Conservation (phyloP, 768 basidiomycete genomes). For the Phaffia australis region DNA sequence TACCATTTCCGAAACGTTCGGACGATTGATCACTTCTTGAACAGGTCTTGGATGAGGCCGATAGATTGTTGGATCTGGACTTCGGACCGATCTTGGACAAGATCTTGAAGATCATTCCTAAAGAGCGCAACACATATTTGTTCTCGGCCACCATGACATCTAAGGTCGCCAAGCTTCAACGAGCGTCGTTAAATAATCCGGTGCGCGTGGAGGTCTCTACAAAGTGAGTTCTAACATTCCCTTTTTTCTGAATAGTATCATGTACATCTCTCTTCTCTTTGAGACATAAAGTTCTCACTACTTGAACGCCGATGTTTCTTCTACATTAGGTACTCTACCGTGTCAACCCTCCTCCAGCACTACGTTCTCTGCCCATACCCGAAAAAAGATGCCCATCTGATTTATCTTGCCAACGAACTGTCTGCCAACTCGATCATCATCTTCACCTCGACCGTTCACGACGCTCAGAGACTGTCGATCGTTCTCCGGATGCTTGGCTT, state of each 20-base stretch:
- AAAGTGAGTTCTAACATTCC: slow-evolving; percentile 50
- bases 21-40: neutral
- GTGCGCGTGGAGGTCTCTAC: slow-evolving; percentile 82
- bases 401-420: slow-evolving; percentile 77
- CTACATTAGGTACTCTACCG: slow-evolving; percentile 75
- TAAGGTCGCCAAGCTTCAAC: slow-evolving; percentile 89
- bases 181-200: slow-evolving; percentile 88
- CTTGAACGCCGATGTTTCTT: neutral
- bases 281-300: neutral
- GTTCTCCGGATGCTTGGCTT: slow-evolving; percentile 83
- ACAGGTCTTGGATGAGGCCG: slow-evolving; percentile 95
- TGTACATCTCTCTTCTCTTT: neutral
- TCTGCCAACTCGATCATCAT: slow-evolving; percentile 89
- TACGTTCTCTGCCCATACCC: slow-evolving; percentile 86
- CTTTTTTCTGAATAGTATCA: neutral
- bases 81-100: slow-evolving; percentile 92
- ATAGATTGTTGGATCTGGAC: slow-evolving; percentile 89
- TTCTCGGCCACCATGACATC: slow-evolving; percentile 99
- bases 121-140: slow-evolving; percentile 85
- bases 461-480: slow-evolving; percentile 78
- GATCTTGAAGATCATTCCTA: slow-evolving; percentile 88
- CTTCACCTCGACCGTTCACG: slow-evolving; percentile 90
- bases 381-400: slow-evolving; percentile 82
- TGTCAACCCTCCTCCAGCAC: slow-evolving; percentile 86
- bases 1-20: neutral